Evolutionary conservation across 163 green algal genomes (phyloP).

Genomic region (Scenedesmus sp.): DNA sequence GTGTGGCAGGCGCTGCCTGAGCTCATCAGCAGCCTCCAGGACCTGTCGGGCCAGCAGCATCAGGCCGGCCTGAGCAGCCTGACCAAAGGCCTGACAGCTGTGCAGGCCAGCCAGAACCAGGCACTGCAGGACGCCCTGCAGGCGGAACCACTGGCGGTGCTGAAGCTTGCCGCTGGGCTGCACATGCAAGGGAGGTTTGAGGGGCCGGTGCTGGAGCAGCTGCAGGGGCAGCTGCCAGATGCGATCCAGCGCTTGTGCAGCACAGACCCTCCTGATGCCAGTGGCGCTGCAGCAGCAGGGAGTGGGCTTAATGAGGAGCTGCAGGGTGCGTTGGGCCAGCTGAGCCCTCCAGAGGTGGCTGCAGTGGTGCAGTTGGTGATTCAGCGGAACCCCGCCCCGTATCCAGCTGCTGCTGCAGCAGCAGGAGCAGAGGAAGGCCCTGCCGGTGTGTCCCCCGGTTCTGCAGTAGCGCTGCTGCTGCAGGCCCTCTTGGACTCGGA

Average conservation of each 20-base stretch:
- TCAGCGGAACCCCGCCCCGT: neutral
- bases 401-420: slow-evolving; percentile 1
- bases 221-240: neutral
- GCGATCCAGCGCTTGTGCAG: neutral
- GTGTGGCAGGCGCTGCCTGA: neutral
- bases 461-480: slow-evolving; percentile 24
- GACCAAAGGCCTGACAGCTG: neutral
- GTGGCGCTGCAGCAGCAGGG: neutral
- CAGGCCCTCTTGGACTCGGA: slow-evolving; percentile 30
- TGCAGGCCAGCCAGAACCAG: neutral
- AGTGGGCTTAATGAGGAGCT: neutral
- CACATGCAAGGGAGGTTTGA: slow-evolving; percentile 13
- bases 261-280: neutral
- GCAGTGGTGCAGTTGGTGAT: neutral
- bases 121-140: slow-evolving; percentile 2
- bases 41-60: neutral
- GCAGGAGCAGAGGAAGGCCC: neutral
- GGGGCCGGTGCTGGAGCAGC: neutral
- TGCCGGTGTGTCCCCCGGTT: neutral
- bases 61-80: slow-evolving; percentile 5
- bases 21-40: neutral
- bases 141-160: neutral
- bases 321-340: neutral
- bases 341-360: neutral
- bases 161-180: slow-evolving; percentile 25